Percentiles rank a stretch among this genome's conserved stretches.
Conservation (phyloP, 106 monocot genomes). For the Apostasia shenzhenica region DNA sequence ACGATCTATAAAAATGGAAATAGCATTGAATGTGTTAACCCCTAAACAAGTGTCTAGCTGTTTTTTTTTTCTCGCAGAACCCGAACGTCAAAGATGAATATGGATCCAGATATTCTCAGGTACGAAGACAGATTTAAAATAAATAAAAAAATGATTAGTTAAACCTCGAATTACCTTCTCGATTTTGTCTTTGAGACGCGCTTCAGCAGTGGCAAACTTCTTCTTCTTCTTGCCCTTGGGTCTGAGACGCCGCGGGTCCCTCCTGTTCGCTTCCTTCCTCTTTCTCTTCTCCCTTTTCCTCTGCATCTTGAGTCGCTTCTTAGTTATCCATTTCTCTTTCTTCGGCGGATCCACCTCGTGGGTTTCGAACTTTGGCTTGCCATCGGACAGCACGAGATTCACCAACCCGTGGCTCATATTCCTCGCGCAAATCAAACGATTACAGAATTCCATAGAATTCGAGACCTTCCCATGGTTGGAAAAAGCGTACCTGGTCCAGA, state of each 20-base stretch:
- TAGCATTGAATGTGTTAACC: too few relatives aligned
- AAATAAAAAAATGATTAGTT: background rate
- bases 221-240: conserved; percentile 62
- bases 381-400: conserved; percentile 46
- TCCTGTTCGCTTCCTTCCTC: conserved; percentile 68
- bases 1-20: too few relatives aligned
- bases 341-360: conserved; percentile 41
- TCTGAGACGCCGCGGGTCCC: conserved; percentile 51
- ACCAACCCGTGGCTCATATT: conserved; percentile 25
- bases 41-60: too few relatives aligned
- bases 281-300: conserved; percentile 77
- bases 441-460: background rate
- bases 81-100: too few relatives aligned
- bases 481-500: background rate
- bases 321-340: conserved; percentile 59
- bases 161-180: conserved; percentile 45
- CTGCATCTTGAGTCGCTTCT: conserved; percentile 74
- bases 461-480: background rate
- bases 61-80: too few relatives aligned
- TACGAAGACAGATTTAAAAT: too few relatives aligned
- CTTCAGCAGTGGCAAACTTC: conserved; percentile 52
- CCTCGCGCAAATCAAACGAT: conserved; percentile 1
- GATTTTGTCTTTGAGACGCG: conserved; percentile 61
- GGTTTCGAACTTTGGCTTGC: conserved; percentile 64
- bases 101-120: too few relatives aligned